Conservation (phyloP, 1,139 yeast species). For the Scheffersomyces quercinus region DNA sequence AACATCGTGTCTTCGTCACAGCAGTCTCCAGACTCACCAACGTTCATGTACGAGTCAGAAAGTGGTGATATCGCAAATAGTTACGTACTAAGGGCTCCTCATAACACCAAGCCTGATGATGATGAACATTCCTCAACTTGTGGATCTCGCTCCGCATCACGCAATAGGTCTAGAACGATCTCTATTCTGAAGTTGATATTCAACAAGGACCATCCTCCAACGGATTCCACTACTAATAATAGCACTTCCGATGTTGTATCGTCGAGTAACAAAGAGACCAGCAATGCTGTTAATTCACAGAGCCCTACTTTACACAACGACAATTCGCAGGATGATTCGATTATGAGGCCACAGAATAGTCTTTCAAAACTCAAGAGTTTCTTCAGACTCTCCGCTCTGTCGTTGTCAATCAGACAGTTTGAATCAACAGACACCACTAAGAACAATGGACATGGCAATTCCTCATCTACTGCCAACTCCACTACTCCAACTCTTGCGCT, state of each 20-base stretch:
- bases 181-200: constrained; percentile 19
- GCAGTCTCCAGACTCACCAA: no score
- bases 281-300: background rate
- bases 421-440: background rate
- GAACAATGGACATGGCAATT: background rate
- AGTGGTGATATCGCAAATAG: background rate
- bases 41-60: no score
- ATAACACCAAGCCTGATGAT: constrained; percentile 8
- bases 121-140: background rate
- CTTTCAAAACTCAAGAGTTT: constrained; percentile 14
- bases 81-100: constrained; percentile 9
- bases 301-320: background rate
- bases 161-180: constrained; percentile 17
- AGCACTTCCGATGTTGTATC: background rate
- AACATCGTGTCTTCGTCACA: no score
- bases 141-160: constrained; percentile 2
- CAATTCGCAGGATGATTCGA: constrained; percentile 4
- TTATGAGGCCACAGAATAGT: constrained; percentile 10
- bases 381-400: constrained; percentile 11
- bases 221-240: background rate
- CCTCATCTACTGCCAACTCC: background rate
- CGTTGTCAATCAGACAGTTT: constrained; percentile 1
- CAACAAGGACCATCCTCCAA: constrained; percentile 12
- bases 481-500: background rate
- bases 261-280: background rate